Conservation (phyloP, 2,329 filamentous ascomycete species). For the Lecanosticta acicola region DNA sequence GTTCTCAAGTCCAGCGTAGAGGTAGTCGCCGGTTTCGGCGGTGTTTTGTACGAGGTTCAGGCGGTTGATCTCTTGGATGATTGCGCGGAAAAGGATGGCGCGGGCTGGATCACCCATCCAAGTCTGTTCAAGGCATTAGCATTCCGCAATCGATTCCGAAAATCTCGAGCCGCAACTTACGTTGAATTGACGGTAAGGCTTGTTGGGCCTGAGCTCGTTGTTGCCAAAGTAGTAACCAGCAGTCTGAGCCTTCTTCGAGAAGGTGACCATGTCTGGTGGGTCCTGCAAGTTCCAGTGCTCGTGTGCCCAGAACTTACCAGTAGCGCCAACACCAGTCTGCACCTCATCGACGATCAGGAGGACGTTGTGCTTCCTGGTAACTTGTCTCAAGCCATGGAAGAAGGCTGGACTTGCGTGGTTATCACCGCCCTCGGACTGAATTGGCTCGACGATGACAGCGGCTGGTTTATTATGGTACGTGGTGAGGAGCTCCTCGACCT, state of each 20-base stretch:
- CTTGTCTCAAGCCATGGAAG: slow-evolving; percentile 74
- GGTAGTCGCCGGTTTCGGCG: slow-evolving; percentile 69
- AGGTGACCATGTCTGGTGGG: slow-evolving; percentile 89
- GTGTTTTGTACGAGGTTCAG: slow-evolving; percentile 75
- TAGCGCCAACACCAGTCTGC: slow-evolving; percentile 87
- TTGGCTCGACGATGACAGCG: slow-evolving; percentile 80
- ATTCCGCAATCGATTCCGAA: too few species aligned
- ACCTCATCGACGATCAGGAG: slow-evolving; percentile 92
- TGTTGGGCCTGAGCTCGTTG: slow-evolving; percentile 74
- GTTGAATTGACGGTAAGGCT: slow-evolving; percentile 94
- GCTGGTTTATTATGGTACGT: slow-evolving; percentile 73
- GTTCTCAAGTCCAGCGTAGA: slow-evolving; percentile 63
- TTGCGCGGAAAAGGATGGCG: slow-evolving; percentile 78
- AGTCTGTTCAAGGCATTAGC: slow-evolving; percentile 17
- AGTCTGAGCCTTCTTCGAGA: slow-evolving; percentile 91
- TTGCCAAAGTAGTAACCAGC: slow-evolving; percentile 89
- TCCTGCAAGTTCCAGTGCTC: slow-evolving; percentile 81
- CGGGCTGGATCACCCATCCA: slow-evolving; percentile 93
- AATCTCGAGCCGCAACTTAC: slow-evolving; percentile 18
- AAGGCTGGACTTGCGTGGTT: slow-evolving; percentile 86
- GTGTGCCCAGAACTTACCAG: slow-evolving; percentile 93
- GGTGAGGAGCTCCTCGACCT: slow-evolving; percentile 75
- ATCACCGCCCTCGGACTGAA: slow-evolving; percentile 90
- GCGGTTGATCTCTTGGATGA: slow-evolving; percentile 73
- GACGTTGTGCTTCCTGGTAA: slow-evolving; percentile 71